phyloP scores from a whole-genome alignment of 257 asterid species.

The Penstemon davidsonii region DNA sequence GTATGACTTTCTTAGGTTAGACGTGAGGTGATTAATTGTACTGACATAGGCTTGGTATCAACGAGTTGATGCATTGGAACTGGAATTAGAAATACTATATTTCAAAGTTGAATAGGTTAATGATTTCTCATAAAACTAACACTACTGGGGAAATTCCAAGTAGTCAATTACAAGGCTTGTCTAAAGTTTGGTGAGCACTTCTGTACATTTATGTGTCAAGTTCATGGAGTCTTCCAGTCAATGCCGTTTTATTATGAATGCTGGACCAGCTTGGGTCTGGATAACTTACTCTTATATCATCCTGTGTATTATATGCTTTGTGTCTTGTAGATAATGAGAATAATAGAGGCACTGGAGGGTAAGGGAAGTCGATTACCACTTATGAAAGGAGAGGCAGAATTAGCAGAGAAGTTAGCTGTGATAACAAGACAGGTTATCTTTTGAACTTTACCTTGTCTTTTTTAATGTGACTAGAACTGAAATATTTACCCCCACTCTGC shows the following conservation, averaged over 20 bases:
- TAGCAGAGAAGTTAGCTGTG: slow-evolving; percentile 85
- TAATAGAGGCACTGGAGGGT: slow-evolving; percentile 85
- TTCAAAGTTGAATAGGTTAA: slow-evolving; percentile 1
- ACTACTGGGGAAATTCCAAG: not conserved
- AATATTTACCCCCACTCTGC: slow-evolving; percentile 28
- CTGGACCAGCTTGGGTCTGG: not conserved
- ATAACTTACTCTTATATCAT: not conserved
- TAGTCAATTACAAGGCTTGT: slow-evolving; percentile 11
- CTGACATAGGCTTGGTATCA: slow-evolving; percentile 6
- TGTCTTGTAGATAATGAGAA: slow-evolving; percentile 68
- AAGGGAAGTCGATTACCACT: slow-evolving; percentile 85
- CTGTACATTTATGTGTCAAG: not conserved
- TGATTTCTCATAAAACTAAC: not conserved
- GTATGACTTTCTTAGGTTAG: slow-evolving; percentile 16
- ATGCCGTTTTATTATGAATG: not conserved
- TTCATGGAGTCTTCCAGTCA: slow-evolving; percentile 7
- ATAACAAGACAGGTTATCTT: slow-evolving; percentile 75
- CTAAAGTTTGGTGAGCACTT: slow-evolving; percentile 5
- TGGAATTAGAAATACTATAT: not conserved
- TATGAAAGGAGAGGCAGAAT: slow-evolving; percentile 92
- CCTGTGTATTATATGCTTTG: slow-evolving; percentile 14
- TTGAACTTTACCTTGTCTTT: slow-evolving; percentile 20
- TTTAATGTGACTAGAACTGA: slow-evolving; percentile 30
- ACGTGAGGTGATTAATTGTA: not conserved
- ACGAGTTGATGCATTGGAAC: slow-evolving; percentile 6